A percentile compares a stretch with the other conserved stretches of the same genome.
Conservation (phyloP, 2,329 filamentous ascomycete genomes). For the Alternaria conjuncta region DNA sequence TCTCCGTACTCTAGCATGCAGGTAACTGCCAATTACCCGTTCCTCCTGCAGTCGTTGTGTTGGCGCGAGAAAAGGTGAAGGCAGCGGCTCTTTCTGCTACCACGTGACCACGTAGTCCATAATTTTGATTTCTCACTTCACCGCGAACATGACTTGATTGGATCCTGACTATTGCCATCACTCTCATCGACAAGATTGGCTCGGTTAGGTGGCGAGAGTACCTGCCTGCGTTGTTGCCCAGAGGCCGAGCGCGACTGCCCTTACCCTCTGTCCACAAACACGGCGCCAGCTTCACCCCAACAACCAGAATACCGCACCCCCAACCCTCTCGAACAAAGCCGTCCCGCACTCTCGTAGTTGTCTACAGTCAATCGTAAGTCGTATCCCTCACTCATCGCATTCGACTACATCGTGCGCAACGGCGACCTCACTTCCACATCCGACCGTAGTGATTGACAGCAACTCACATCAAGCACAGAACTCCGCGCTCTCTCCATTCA, state of each 20-base stretch:
- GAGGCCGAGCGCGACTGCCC: not conserved
- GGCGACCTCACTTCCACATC: not conserved
- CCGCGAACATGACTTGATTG: not conserved
- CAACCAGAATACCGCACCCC: not conserved
- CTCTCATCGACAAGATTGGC: not conserved
- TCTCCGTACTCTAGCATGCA: not conserved
- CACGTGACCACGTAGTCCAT: not conserved
- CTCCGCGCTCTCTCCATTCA: not conserved
- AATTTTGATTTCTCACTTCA: not conserved
- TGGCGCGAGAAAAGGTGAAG: not conserved
- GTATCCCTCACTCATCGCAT: not conserved
- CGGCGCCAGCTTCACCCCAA: not conserved
- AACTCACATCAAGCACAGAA: not conserved
- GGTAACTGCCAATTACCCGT: not conserved
- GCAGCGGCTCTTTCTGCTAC: not conserved
- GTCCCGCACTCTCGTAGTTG: not conserved
- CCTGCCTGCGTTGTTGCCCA: conserved; percentile 2
- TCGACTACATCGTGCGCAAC: not conserved
- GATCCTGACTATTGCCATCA: not conserved
- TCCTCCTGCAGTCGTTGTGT: not conserved
- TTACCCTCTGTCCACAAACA: not conserved
- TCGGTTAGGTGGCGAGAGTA: not conserved
- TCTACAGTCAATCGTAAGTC: not conserved
- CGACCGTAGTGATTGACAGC: not conserved
- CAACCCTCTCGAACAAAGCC: not conserved